phyloP scores from a whole-genome alignment of 2,329 filamentous ascomycete species.

The Fusarium siculi region DNA sequence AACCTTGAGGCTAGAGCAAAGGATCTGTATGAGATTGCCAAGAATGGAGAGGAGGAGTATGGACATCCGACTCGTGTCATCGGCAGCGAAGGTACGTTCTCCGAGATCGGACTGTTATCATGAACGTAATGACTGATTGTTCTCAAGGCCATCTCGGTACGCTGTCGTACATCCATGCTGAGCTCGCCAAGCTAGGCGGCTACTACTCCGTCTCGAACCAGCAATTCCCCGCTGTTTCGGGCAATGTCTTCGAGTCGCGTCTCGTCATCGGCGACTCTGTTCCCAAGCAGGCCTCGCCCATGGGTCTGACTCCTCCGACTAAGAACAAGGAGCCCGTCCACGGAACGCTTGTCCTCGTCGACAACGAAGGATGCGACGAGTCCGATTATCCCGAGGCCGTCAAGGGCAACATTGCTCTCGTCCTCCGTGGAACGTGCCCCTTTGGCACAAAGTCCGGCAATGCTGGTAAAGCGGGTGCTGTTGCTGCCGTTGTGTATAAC shows the following conservation, averaged over 20 bases:
- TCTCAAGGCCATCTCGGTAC: conserved; percentile 69
- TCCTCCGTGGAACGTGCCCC: conserved; percentile 75
- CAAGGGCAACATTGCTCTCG: conserved; percentile 73
- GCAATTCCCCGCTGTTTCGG: conserved; percentile 70
- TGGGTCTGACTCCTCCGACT: conserved; percentile 76
- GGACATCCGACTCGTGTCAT: conserved; percentile 78
- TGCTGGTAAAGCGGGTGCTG: conserved; percentile 75
- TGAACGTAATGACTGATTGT: conserved; percentile 14
- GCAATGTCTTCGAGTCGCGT: conserved; percentile 67
- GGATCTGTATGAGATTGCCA: conserved; percentile 70
- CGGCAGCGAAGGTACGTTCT: conserved; percentile 66
- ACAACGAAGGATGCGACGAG: conserved; percentile 70
- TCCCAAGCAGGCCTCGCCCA: conserved; percentile 62
- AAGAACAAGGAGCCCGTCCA: conserved; percentile 67
- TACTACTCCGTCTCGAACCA: conserved; percentile 74
- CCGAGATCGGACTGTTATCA: conserved; percentile 1
- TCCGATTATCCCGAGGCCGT: conserved; percentile 71
- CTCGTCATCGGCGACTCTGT: conserved; percentile 66
- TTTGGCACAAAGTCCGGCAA: conserved; percentile 77
- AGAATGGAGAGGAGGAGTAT: conserved; percentile 68
- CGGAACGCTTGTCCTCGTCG: conserved; percentile 68
- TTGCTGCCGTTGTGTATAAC: conserved; percentile 80
- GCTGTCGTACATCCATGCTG: conserved; percentile 69
- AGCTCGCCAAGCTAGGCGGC: conserved; percentile 63
- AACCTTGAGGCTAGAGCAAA: conserved; percentile 69